Evolutionary conservation across 768 basidiomycete genomes (phyloP).

Genomic region (Nidularia sp.): DNA sequence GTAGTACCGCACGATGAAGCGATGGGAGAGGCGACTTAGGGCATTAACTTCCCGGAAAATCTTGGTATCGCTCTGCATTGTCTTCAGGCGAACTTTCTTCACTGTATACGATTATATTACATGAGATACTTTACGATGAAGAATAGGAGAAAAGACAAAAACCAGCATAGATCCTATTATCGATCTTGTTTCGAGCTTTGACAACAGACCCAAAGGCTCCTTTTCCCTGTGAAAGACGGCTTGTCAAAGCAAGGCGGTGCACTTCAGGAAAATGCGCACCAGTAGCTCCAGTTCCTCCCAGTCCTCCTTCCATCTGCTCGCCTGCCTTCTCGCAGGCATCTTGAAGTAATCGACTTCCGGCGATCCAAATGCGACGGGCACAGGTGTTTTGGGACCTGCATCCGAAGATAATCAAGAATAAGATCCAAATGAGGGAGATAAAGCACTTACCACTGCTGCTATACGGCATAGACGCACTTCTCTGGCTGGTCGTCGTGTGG

Average conservation of each 20-base stretch:
- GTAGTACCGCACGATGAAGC: conserved; percentile 88
- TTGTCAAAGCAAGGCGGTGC: not conserved
- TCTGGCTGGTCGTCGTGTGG: conserved; percentile 6
- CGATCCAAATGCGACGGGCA: conserved; percentile 45
- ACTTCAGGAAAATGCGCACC: conserved; percentile 28
- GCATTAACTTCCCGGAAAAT: conserved; percentile 91
- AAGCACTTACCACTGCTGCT: conserved; percentile 16
- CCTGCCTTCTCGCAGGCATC: conserved; percentile 38
- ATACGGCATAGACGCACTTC: conserved; percentile 15
- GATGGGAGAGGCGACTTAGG: conserved; percentile 82
- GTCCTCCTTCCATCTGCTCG: conserved; percentile 87
- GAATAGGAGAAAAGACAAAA: conserved; percentile 10
- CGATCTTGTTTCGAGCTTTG: conserved; percentile 87
- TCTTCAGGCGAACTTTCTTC: conserved; percentile 84
- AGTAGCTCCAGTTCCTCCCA: conserved; percentile 91
- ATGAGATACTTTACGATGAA: not conserved
- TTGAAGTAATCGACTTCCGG: conserved; percentile 68
- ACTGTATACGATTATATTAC: conserved; percentile 34
- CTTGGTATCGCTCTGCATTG: conserved; percentile 75
- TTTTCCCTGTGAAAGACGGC: conserved; percentile 52
- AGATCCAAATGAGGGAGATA: too few species aligned
- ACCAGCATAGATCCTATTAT: conserved; percentile 82
- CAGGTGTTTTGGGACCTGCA: conserved; percentile 45
- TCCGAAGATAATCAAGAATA: not conserved
- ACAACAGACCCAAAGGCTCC: conserved; percentile 94